Evolutionary conservation across 2,329 filamentous ascomycete species (phyloP), one percentile per base, ranked within the genome.

Genomic region (Mycosphaerelloides madeirae): DNA sequence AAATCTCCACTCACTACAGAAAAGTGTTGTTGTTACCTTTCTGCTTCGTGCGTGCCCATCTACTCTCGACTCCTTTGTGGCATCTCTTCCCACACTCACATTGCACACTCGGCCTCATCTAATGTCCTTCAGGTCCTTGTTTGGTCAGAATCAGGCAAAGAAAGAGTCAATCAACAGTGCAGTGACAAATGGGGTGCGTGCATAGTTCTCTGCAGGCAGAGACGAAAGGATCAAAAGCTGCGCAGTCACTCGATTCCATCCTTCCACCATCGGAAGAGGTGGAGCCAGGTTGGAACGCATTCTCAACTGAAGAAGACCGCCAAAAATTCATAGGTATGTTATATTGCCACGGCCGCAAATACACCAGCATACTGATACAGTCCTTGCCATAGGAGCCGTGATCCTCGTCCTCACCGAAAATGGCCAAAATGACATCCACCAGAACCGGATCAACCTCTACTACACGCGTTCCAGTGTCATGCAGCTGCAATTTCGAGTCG

Each of bases 391-490:
- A 53, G 50, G 33, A 29, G 29, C 38, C 15, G 35, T 33, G 13
- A 22, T 50, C 16, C 40, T 54, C 14, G 49, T 54, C 13, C 51
- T 54, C 16, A 48, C 51, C 16, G 43, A 41, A 7, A 54, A 54
- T 31, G 51, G 51, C 25, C 12, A 37, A 4, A 41, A 43, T 12
- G 11, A 25, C 13, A 47, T 54, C 25, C 20, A 20, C 15, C 16
- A 34, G 9, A 37, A 29, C 14, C 19, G 32, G 13, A 14, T 50
- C 29, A 38, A 49, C 12, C 44, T 54, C 3, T 48, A 45, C 46
- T 49, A 45, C 25, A 31, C 41, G 12, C 43, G 31, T 20, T 19
- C 31, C 31, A 22, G 16, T 12, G 19, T 12, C 20, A 25, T n/a
- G n/a, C 19, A 51, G 13, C 16, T 28, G 13, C 42, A 38, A 15